These are phyloP conservation scores for Irpex sp. DNA, from an alignment of 1,284 basidiomycete genomes.

Conservation along the genomic window DNA sequence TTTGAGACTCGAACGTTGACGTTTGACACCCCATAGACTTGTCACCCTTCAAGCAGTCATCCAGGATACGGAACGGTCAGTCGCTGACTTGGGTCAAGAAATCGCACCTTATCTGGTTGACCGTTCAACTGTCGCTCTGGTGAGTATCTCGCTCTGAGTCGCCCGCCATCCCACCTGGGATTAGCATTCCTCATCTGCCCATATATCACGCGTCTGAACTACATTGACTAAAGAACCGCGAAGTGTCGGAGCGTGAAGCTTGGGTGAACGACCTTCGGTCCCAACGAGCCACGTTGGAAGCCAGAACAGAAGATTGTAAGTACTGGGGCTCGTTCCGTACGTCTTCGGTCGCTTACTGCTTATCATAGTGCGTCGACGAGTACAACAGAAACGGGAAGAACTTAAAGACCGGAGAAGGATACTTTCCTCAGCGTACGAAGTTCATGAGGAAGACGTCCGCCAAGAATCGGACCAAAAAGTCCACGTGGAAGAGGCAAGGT, in stretches of 20 bases:
- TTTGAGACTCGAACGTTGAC: background rate
- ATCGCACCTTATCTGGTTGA: constrained; percentile 55
- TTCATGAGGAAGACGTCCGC: constrained; percentile 36
- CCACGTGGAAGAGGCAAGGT: constrained; percentile 12
- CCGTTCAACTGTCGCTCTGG: constrained; percentile 13
- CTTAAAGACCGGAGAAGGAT: constrained; percentile 45
- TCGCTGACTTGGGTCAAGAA: constrained; percentile 49
- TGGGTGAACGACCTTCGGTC: constrained; percentile 44
- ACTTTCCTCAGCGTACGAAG: constrained; percentile 42
- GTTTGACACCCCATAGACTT: constrained; percentile 42
- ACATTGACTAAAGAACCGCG: constrained; percentile 46
- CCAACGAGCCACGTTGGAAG: constrained; percentile 36
- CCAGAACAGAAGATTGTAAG: constrained; percentile 47
- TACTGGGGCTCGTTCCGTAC: constrained; percentile 7
- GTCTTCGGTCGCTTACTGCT: constrained; percentile 12
- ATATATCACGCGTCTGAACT: constrained; percentile 1
- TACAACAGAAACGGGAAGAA: constrained; percentile 34
- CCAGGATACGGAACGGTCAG: constrained; percentile 59
- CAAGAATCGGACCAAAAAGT: constrained; percentile 31
- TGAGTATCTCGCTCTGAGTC: constrained; percentile 14
- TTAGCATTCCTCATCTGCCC: background rate
- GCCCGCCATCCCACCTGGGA: constrained; percentile 1
- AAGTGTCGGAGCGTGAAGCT: constrained; percentile 58
- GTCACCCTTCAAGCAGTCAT: constrained; percentile 69
- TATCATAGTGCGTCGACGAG: constrained; percentile 26